Percentiles rank a stretch among this genome's conserved stretches.
Conservation (phyloP, 2,329 filamentous ascomycete genomes). For the Aspergillus sergii region DNA sequence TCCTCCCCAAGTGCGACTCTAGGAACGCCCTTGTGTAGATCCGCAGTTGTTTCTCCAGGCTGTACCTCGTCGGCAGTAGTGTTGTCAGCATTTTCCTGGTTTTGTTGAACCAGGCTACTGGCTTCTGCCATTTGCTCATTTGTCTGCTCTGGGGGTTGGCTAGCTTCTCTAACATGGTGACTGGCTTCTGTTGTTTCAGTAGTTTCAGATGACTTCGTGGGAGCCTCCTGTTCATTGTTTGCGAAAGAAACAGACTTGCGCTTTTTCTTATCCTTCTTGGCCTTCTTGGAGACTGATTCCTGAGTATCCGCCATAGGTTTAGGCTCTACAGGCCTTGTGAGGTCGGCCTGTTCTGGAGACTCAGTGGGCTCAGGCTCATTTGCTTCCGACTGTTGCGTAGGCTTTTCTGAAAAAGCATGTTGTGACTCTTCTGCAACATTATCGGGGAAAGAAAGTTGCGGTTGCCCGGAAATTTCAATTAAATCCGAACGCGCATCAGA, state of each 20-base stretch:
- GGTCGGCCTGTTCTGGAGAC: background rate
- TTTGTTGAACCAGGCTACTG: background rate
- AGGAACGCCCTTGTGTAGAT: background rate
- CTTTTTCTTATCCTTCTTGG: constrained; percentile 45
- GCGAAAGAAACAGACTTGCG: constrained; percentile 29
- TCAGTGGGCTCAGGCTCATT: background rate
- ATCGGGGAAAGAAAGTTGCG: background rate
- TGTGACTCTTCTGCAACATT: constrained; percentile 3
- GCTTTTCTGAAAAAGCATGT: background rate
- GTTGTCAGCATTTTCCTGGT: background rate
- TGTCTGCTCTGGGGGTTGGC: background rate
- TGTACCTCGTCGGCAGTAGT: background rate
- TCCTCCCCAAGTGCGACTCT: too few species aligned
- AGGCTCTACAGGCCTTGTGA: background rate
- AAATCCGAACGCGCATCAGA: background rate
- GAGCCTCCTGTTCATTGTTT: constrained; percentile 21
- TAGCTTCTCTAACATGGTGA: constrained; percentile 1
- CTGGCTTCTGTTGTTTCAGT: constrained; percentile 4
- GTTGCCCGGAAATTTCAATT: background rate
- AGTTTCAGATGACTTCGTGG: background rate
- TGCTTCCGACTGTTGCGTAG: constrained; percentile 3
- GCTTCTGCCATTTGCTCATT: constrained; percentile 4
- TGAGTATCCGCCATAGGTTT: constrained; percentile 15
- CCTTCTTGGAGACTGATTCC: constrained; percentile 34
- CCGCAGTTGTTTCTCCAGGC: background rate